Conservation (phyloP, 1,284 basidiomycete species). For the Pseudozyma sp. region DNA sequence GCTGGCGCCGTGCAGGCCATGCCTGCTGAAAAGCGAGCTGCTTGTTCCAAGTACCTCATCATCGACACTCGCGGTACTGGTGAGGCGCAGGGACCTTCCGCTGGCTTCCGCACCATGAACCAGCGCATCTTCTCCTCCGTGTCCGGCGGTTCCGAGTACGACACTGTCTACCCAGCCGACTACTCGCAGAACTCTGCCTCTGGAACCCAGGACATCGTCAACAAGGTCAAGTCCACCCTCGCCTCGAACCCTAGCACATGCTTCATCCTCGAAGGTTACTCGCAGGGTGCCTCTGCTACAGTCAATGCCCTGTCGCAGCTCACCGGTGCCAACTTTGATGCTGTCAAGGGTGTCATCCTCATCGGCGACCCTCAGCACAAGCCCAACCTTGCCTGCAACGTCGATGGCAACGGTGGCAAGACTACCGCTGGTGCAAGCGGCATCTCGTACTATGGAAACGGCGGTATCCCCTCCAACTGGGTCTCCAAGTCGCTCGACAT, state of each 20-base stretch:
- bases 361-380: slow-evolving; percentile 66
- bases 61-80: slow-evolving; percentile 67
- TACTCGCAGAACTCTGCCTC: slow-evolving; percentile 50
- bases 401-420: slow-evolving; percentile 60
- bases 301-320: slow-evolving; percentile 56
- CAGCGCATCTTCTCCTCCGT: slow-evolving; percentile 28
- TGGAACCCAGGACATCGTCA: slow-evolving; percentile 57
- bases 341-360: slow-evolving; percentile 66
- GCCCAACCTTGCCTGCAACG: slow-evolving; percentile 62
- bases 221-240: slow-evolving; percentile 24
- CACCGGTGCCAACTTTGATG: slow-evolving; percentile 44
- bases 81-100: slow-evolving; percentile 62
- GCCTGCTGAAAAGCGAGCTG: slow-evolving; percentile 25
- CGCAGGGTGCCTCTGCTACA: slow-evolving; percentile 65
- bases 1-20: slow-evolving; percentile 17
- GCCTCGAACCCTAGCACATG: slow-evolving; percentile 29
- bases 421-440: slow-evolving; percentile 52
- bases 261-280: slow-evolving; percentile 52
- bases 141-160: slow-evolving; percentile 51
- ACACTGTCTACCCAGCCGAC: slow-evolving; percentile 65
- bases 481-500: slow-evolving; percentile 64
- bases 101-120: slow-evolving; percentile 55
- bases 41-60: slow-evolving; percentile 44
- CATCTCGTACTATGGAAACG: slow-evolving; percentile 12
- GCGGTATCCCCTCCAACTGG: slow-evolving; percentile 53